phyloP scores from a whole-genome alignment of 2,329 filamentous ascomycete species.

The Clarireedia paspali region DNA sequence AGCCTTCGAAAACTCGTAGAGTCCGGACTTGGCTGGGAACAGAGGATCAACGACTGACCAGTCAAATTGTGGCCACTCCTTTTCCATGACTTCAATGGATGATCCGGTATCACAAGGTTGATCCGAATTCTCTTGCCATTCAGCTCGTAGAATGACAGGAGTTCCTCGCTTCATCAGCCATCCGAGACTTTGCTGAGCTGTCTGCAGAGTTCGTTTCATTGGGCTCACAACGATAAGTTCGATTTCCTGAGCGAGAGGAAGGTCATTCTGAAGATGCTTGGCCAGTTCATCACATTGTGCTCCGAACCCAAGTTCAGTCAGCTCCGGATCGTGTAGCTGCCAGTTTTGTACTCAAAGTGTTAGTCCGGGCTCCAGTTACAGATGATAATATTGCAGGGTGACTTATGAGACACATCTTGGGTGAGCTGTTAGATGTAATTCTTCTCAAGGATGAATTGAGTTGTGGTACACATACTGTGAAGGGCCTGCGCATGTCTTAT shows the following conservation, averaged over 20 bases:
- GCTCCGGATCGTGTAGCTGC: conserved; percentile 19
- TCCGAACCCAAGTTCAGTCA: conserved; percentile 20
- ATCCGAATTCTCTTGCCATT: conserved; percentile 29
- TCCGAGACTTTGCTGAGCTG: conserved; percentile 24
- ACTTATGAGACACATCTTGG: conserved; percentile 28
- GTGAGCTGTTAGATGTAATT: conserved; percentile 4
- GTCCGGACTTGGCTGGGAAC: conserved; percentile 25
- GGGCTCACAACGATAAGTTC: conserved; percentile 29
- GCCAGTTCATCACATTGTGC: conserved; percentile 22
- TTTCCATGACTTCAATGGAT: conserved; percentile 19
- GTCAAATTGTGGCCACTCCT: conserved; percentile 29
- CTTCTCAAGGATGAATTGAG: neutral
- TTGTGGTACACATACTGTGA: conserved; percentile 30
- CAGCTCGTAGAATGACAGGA: conserved; percentile 23
- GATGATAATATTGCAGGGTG: conserved; percentile 8
- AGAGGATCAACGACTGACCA: conserved; percentile 27
- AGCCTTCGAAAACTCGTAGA: conserved; percentile 23
- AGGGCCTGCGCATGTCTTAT: conserved; percentile 36
- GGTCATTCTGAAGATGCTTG: conserved; percentile 18
- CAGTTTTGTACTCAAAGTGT: conserved; percentile 22
- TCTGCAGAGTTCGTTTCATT: conserved; percentile 28
- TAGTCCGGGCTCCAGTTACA: conserved; percentile 9
- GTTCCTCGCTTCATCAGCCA: conserved; percentile 27
- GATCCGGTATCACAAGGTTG: conserved; percentile 29
- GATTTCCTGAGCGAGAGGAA: conserved; percentile 25